Conservation (phyloP, 768 basidiomycete genomes). For the Rhodotorula paludigena region DNA sequence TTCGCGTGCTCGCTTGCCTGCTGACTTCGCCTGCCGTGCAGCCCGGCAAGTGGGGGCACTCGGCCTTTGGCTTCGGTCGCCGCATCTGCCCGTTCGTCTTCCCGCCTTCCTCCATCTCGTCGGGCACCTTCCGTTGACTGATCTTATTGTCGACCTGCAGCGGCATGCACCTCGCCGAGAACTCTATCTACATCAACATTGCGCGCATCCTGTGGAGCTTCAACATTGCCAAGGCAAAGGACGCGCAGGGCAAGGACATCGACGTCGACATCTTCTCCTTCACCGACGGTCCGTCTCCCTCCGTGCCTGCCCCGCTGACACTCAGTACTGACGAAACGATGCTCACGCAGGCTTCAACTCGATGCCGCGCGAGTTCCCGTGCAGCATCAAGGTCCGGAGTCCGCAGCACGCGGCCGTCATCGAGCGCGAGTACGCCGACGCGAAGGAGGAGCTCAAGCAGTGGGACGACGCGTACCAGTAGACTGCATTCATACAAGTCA, state of each 20-base stretch:
- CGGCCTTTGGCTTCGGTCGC: conserved; percentile 25
- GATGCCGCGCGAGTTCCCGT: conserved; percentile 18
- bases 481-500: too few species aligned
- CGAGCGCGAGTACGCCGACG: conserved; percentile 10
- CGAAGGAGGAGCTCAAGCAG: conserved; percentile 21
- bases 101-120: background rate
- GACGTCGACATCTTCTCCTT: conserved; percentile 35
- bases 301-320: conserved; percentile 1
- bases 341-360: conserved; percentile 33
- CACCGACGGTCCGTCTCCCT: conserved; percentile 27
- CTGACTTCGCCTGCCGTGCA: conserved; percentile 3
- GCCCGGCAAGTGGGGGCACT: conserved; percentile 30
- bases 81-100: conserved; percentile 2
- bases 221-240: conserved; percentile 24
- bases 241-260: conserved; percentile 23
- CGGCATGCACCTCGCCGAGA: conserved; percentile 26
- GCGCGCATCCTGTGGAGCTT: conserved; percentile 40
- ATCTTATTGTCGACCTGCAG: too few species aligned
- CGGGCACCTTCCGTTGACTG: too few species aligned
- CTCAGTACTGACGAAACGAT: too few species aligned
- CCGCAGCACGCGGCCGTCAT: conserved; percentile 14
- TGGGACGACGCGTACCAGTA: conserved; percentile 4
- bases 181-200: conserved; percentile 38
- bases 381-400: conserved; percentile 16
- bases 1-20: conserved; percentile 3